phyloP scores from a whole-genome alignment of 2,329 filamentous ascomycete genomes.

The Stagonosporopsis vannaccii region DNA sequence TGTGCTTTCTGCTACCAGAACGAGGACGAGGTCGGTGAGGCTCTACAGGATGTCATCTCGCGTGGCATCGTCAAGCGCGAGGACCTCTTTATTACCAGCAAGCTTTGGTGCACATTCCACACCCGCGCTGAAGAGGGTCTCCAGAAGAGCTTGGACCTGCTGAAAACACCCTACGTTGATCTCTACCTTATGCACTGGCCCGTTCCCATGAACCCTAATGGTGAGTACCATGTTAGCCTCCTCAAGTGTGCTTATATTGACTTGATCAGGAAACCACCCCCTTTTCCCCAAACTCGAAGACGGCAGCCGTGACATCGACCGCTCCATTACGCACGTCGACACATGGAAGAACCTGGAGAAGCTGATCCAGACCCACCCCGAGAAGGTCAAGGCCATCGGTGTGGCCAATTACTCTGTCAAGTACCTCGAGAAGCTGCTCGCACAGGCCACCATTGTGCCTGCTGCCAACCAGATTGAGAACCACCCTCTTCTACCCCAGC shows the following conservation, averaged over 20 bases:
- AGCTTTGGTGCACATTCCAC: slow-evolving; percentile 85
- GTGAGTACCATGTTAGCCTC: slow-evolving; percentile 43
- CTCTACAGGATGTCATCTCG: slow-evolving; percentile 74
- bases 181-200: slow-evolving; percentile 87
- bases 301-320: slow-evolving; percentile 76
- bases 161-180: slow-evolving; percentile 83
- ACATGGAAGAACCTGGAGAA: slow-evolving; percentile 81
- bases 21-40: slow-evolving; percentile 82
- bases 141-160: slow-evolving; percentile 73
- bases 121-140: slow-evolving; percentile 72
- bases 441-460: slow-evolving; percentile 68
- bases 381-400: slow-evolving; percentile 59
- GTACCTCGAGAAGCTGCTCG: slow-evolving; percentile 59
- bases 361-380: slow-evolving; percentile 55
- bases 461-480: slow-evolving; percentile 78
- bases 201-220: slow-evolving; percentile 78
- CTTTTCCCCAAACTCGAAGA: slow-evolving; percentile 77
- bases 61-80: slow-evolving; percentile 74
- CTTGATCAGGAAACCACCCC: slow-evolving; percentile 66
- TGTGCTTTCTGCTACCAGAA: slow-evolving; percentile 81
- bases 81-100: slow-evolving; percentile 84
- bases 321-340: slow-evolving; percentile 72
- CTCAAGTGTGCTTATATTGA: slow-evolving; percentile 1
- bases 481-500: slow-evolving; percentile 74
- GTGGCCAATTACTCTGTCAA: slow-evolving; percentile 59